phyloP scores from a whole-genome alignment of 108 stramenopile genomes.

The Discostella pseudostelligera region DNA sequence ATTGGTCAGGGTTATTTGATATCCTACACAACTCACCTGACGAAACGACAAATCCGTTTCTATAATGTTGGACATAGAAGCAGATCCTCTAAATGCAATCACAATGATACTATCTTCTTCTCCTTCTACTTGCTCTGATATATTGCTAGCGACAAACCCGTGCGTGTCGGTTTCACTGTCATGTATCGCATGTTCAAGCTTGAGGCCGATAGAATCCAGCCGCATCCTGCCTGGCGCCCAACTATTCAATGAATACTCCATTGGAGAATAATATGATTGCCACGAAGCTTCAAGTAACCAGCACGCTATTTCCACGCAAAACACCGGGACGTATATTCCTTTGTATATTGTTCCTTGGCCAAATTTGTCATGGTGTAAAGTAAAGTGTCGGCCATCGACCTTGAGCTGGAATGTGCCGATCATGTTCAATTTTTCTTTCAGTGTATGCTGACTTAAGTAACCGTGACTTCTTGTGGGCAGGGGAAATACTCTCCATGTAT shows the following conservation, averaged over 20 bases:
- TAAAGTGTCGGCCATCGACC: conserved; percentile 23
- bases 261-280: conserved; percentile 89
- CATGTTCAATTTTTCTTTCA: conserved; percentile 45
- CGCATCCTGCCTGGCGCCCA: conserved; percentile 70
- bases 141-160: conserved; percentile 71
- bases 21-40: conserved; percentile 44
- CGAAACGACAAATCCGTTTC: conserved; percentile 73
- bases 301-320: conserved; percentile 88
- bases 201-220: conserved; percentile 70
- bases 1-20: neutral
- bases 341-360: conserved; percentile 47
- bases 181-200: conserved; percentile 64
- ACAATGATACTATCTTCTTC: conserved; percentile 87
- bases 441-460: conserved; percentile 44
- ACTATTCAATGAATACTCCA: conserved; percentile 43
- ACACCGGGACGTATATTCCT: conserved; percentile 71
- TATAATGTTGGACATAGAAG: conserved; percentile 66
- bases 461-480: conserved; percentile 57
- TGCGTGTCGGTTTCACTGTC: conserved; percentile 77
- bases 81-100: conserved; percentile 88
- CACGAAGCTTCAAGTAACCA: conserved; percentile 86
- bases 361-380: conserved; percentile 28
- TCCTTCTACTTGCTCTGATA: conserved; percentile 67
- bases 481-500: conserved; percentile 75
- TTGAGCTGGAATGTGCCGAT: conserved; percentile 44